Conservation (phyloP, 2,329 filamentous ascomycete species). For the Lomentospora prolificans region DNA sequence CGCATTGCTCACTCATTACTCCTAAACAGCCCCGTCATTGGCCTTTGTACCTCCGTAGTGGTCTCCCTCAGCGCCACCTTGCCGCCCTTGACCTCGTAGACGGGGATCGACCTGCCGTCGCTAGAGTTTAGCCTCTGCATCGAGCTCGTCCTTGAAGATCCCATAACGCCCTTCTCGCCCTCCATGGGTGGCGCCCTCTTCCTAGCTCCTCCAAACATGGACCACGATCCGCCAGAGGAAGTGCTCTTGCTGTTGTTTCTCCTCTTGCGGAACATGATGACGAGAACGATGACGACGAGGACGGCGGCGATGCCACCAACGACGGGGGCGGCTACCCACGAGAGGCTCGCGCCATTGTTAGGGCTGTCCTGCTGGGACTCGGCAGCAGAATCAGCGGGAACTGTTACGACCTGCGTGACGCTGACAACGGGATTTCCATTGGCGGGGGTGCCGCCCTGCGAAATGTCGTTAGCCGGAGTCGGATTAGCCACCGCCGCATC, state of each 20-base stretch:
- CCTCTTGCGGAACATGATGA: conserved; percentile 10
- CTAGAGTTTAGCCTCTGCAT: conserved; percentile 4
- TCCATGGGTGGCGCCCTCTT: background rate
- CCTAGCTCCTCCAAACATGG: conserved; percentile 1
- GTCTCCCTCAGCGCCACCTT: conserved; percentile 6
- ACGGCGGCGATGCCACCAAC: conserved; percentile 10
- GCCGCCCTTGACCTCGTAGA: conserved; percentile 7
- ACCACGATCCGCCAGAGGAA: conserved; percentile 1
- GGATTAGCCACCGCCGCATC: background rate
- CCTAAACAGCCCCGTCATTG: conserved; percentile 7
- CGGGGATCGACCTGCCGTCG: conserved; percentile 3
- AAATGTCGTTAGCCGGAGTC: background rate
- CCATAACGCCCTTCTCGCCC: conserved; percentile 14
- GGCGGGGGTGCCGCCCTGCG: background rate
- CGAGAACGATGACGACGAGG: conserved; percentile 9
- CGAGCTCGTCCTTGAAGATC: background rate
- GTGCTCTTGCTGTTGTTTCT: conserved; percentile 3
- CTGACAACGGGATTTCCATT: background rate
- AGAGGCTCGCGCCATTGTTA: conserved; percentile 3
- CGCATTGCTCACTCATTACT: background rate
- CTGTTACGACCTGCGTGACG: conserved; percentile 8
- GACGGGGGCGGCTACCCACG: conserved; percentile 10
- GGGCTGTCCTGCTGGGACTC: background rate
- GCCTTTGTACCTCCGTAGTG: background rate
- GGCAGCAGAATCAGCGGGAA: background rate